Conservation (phyloP, 371 early-diverging fungal species). For the Edhazardia aedis region DNA sequence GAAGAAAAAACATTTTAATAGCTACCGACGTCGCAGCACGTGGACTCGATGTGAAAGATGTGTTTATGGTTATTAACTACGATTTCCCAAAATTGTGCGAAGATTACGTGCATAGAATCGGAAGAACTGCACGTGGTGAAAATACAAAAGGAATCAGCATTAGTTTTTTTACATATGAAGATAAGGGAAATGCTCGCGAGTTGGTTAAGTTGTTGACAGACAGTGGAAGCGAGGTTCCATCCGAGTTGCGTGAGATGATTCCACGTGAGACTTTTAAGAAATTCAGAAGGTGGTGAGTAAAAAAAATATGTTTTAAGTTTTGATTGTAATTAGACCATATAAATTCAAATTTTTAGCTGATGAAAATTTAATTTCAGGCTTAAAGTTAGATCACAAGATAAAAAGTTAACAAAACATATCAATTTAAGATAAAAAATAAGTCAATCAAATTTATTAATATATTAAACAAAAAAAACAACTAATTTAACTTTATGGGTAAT, state of each 20-base stretch:
- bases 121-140: constrained; percentile 86
- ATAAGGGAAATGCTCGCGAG: constrained; percentile 63
- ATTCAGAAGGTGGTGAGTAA: not conserved
- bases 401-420: too few relatives aligned
- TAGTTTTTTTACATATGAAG: constrained; percentile 80
- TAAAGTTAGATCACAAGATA: too few relatives aligned
- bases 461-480: too few relatives aligned
- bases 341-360: too few relatives aligned
- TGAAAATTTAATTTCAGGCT: too few relatives aligned
- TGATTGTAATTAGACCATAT: too few relatives aligned
- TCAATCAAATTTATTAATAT: too few relatives aligned
- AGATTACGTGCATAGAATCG: constrained; percentile 88
- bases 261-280: not conserved
- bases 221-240: constrained; percentile 71
- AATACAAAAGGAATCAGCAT: constrained; percentile 67
- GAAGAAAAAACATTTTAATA: constrained; percentile 65
- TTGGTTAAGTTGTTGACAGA: constrained; percentile 67
- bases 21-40: constrained; percentile 98
- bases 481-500: too few relatives aligned
- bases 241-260: constrained; percentile 57
- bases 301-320: too few relatives aligned
- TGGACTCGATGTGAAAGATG: constrained; percentile 92
- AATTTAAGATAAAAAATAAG: too few relatives aligned
- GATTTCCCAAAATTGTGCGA: constrained; percentile 84
- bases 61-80: constrained; percentile 88